Conservation (phyloP, 2,329 filamentous ascomycete genomes). For the Colletotrichum falcatum region DNA sequence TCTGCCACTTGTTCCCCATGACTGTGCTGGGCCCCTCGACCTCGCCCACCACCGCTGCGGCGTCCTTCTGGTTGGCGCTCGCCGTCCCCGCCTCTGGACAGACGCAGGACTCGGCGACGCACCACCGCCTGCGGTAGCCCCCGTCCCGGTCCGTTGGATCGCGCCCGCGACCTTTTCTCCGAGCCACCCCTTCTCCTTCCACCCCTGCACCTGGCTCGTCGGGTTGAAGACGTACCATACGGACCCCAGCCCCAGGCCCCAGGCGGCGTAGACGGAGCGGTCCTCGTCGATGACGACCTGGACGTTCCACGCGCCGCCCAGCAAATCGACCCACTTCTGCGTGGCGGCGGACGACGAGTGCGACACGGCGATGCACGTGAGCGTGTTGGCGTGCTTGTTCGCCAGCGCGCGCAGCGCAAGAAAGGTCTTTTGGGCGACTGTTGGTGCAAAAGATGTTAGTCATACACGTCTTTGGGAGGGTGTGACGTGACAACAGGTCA, state of each 20-base stretch:
- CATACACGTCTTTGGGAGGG: neutral
- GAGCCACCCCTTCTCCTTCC: constrained; percentile 67
- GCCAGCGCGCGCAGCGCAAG: constrained; percentile 66
- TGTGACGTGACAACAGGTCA: neutral
- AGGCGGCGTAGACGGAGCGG: constrained; percentile 68
- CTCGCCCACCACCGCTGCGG: constrained; percentile 46
- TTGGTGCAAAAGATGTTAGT: neutral
- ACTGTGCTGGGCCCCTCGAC: constrained; percentile 56
- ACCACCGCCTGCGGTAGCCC: no score
- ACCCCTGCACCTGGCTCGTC: constrained; percentile 62
- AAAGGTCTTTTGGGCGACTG: constrained; percentile 69
- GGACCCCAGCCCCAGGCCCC: constrained; percentile 66
- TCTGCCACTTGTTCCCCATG: constrained; percentile 69
- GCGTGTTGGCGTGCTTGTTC: constrained; percentile 60
- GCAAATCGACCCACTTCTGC: constrained; percentile 66
- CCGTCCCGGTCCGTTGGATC: constrained; percentile 49
- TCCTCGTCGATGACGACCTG: constrained; percentile 68
- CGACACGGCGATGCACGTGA: constrained; percentile 69
- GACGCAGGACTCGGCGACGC: constrained; percentile 14
- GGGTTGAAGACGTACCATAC: constrained; percentile 67
- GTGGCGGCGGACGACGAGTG: constrained; percentile 69
- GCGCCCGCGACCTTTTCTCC: constrained; percentile 62
- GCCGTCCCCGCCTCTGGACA: constrained; percentile 32
- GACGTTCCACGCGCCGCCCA: constrained; percentile 69
- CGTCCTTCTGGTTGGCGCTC: constrained; percentile 7